These are phyloP conservation scores for Misopates orontium DNA, from an alignment of 257 asterid species.

Conservation along the genomic window DNA sequence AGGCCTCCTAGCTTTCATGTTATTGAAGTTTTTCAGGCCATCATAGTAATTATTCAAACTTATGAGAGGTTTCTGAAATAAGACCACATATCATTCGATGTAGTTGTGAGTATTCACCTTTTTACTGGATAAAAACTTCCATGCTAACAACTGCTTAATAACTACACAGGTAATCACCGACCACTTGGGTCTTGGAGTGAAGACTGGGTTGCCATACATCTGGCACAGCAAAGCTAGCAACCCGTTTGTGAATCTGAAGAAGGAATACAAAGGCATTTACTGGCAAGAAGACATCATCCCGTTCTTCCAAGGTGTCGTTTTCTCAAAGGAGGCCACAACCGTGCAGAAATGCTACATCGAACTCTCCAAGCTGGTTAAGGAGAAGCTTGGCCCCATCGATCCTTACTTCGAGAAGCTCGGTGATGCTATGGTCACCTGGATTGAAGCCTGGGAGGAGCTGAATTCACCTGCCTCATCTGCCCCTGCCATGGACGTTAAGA, in stretches of 20 bases:
- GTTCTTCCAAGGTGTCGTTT: constrained; percentile 23
- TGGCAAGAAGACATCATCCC: constrained; percentile 33
- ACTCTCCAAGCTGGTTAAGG: constrained; percentile 28
- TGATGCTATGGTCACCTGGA: constrained; percentile 32
- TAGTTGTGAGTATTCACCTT: too few relatives aligned
- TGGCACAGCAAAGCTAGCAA: constrained; percentile 34
- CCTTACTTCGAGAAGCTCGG: constrained; percentile 27
- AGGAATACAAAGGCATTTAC: constrained; percentile 28
- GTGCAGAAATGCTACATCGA: constrained; percentile 30
- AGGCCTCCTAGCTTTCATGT: too few relatives aligned
- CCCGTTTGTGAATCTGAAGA: constrained; percentile 29
- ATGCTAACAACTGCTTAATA: not conserved
- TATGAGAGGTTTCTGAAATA: too few relatives aligned
- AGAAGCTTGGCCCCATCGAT: constrained; percentile 24
- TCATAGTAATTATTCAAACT: too few relatives aligned
- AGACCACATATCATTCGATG: too few relatives aligned
- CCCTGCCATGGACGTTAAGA: not conserved
- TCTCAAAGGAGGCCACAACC: constrained; percentile 30
- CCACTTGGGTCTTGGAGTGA: constrained; percentile 28
- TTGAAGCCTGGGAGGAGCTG: constrained; percentile 31
- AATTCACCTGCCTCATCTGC: not conserved
- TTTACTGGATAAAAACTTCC: too few relatives aligned
- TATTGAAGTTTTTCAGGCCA: too few relatives aligned
- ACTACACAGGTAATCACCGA: constrained; percentile 17
- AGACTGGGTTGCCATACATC: constrained; percentile 26